phyloP scores from a whole-genome alignment of 768 basidiomycete species.

The Clitopilus hobsonii region DNA sequence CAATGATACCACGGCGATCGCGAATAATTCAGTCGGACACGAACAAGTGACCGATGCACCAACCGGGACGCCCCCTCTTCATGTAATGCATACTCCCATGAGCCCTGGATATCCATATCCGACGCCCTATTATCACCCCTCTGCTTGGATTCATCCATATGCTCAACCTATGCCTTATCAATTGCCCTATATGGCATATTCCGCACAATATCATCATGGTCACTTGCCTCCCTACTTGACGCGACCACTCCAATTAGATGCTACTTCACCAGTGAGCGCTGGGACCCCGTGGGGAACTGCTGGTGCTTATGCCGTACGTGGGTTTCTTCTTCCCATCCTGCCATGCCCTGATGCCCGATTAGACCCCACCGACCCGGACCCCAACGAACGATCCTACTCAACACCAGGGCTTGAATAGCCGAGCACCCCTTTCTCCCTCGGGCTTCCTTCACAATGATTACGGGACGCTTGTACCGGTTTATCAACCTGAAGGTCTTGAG shows the following conservation, averaged over 20 bases:
- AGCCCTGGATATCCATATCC: constrained; percentile 25
- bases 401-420: constrained; percentile 21
- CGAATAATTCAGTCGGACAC: no score
- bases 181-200: constrained; percentile 45
- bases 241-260: constrained; percentile 25
- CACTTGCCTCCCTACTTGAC: constrained; percentile 27
- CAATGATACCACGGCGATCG: no score
- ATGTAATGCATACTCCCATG: constrained; percentile 8
- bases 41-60: no score
- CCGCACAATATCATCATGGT: constrained; percentile 10
- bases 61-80: constrained; percentile 25
- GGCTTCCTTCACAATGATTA: constrained; percentile 73
- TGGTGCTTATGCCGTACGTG: constrained; percentile 41
- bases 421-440: constrained; percentile 58
- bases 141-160: constrained; percentile 52
- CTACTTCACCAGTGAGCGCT: constrained; percentile 23
- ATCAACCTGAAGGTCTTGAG: constrained; percentile 65
- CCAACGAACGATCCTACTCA: constrained; percentile 25
- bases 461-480: constrained; percentile 67
- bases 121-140: constrained; percentile 40
- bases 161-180: constrained; percentile 47
- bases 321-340: constrained; percentile 1
- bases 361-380: constrained; percentile 30
- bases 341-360: constrained; percentile 33
- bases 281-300: constrained; percentile 33